A percentile compares a stretch with the other conserved stretches of the same genome.
phyloP scores from a whole-genome alignment of 108 stramenopile species.

The Pelagomonas calceolata region DNA sequence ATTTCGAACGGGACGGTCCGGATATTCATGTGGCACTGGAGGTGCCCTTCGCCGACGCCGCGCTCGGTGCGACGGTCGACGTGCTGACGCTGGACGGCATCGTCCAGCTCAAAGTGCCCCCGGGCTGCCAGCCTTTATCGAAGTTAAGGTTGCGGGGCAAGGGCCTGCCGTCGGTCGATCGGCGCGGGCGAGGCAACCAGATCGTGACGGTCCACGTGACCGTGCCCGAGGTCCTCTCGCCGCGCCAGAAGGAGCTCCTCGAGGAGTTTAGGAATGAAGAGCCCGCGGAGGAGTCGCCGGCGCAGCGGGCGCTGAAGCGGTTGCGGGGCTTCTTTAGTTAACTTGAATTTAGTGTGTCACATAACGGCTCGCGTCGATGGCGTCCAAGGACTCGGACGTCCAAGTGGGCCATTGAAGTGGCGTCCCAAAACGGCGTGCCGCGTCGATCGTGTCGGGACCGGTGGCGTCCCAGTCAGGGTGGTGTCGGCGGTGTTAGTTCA shows the following conservation, averaged over 20 bases:
- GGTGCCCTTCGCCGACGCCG: conserved; percentile 62
- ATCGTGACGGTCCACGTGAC: conserved; percentile 79
- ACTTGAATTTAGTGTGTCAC: too few species aligned
- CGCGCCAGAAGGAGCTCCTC: conserved; percentile 79
- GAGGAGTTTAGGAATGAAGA: conserved; percentile 77
- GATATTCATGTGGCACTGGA: conserved; percentile 72
- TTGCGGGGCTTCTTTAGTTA: too few species aligned
- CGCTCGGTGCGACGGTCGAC: conserved; percentile 83
- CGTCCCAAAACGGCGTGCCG: too few species aligned
- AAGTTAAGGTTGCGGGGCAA: conserved; percentile 79
- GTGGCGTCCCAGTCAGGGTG: too few species aligned
- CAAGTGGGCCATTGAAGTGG: too few species aligned
- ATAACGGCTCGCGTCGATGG: too few species aligned
- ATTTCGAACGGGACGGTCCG: conserved; percentile 72
- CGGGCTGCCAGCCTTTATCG: conserved; percentile 77
- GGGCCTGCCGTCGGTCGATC: conserved; percentile 63
- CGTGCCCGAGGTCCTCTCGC: conserved; percentile 74
- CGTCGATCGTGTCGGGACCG: too few species aligned
- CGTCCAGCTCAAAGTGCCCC: conserved; percentile 85
- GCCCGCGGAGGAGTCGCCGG: too few species aligned
- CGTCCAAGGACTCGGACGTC: too few species aligned
- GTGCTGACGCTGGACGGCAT: conserved; percentile 84
- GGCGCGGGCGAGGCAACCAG: conserved; percentile 67
- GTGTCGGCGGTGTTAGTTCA: too few species aligned
- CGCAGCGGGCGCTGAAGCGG: too few species aligned